Percentiles rank a stretch among this genome's conserved stretches.
These are phyloP conservation scores for Colletotrichum tropicale DNA, from an alignment of 2,329 filamentous ascomycete species.

Conservation along the genomic window DNA sequence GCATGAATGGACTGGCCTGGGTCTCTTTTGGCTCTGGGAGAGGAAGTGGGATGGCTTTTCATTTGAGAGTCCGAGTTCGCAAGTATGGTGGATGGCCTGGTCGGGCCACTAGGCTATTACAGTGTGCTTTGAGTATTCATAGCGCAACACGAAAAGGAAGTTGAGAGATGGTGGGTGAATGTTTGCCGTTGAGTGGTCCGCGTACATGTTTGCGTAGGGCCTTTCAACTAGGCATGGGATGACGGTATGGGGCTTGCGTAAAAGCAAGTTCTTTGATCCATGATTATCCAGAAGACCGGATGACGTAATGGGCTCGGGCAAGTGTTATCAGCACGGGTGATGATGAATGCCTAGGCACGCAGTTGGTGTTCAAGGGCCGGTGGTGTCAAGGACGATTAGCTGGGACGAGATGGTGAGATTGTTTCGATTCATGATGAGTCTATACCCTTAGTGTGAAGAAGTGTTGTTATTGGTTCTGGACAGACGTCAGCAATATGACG, in stretches of 20 bases:
- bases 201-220: neutral
- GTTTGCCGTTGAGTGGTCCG: conserved; percentile 1
- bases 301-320: neutral
- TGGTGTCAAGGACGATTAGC: neutral
- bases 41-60: neutral
- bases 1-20: neutral
- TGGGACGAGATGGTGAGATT: conserved; percentile 6
- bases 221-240: neutral
- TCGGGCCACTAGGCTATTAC: neutral
- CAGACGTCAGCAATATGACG: neutral
- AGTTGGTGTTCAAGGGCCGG: neutral
- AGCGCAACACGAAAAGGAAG: conserved; percentile 20
- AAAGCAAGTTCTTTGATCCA: too few relatives aligned
- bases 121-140: conserved; percentile 11
- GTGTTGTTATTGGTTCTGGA: neutral
- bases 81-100: neutral
- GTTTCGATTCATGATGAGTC: conserved; percentile 21
- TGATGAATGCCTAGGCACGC: neutral
- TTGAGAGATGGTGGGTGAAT: conserved; percentile 11
- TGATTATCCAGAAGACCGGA: neutral
- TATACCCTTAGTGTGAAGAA: conserved; percentile 23
- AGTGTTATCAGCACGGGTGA: neutral
- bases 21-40: neutral
- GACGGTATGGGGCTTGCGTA: too few relatives aligned
- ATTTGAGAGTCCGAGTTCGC: neutral